A percentile compares a stretch with the other conserved stretches of the same genome.
Conservation (phyloP, 2,329 filamentous ascomycete species). For the Colletotrichum destructivum region DNA sequence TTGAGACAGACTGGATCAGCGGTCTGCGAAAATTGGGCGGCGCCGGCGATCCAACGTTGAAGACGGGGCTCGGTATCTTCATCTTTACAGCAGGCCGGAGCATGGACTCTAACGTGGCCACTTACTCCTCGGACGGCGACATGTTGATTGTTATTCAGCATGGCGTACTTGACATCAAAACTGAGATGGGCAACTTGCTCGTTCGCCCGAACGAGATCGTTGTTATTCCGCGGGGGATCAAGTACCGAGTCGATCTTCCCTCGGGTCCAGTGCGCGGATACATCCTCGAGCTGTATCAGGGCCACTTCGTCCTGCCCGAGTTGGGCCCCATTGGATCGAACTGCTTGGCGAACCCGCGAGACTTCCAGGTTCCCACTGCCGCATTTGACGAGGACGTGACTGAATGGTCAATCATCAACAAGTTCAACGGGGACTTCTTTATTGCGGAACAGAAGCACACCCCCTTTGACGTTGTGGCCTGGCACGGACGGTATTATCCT, state of each 20-base stretch:
- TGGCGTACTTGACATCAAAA: constrained; percentile 75
- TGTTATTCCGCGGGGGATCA: constrained; percentile 74
- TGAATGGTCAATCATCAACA: constrained; percentile 64
- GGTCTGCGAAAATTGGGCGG: constrained; percentile 75
- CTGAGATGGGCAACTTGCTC: constrained; percentile 73
- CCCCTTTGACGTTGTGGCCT: constrained; percentile 77
- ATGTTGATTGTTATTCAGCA: constrained; percentile 78
- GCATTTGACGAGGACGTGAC: constrained; percentile 67
- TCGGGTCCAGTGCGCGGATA: constrained; percentile 75
- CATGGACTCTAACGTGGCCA: constrained; percentile 77
- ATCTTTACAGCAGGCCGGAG: constrained; percentile 78
- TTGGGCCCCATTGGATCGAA: constrained; percentile 78
- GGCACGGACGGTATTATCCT: constrained; percentile 78
- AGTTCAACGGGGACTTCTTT: constrained; percentile 73
- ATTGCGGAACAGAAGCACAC: constrained; percentile 71
- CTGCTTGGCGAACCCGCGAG: constrained; percentile 75
- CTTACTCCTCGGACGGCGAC: constrained; percentile 80
- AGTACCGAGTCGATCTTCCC: constrained; percentile 72
- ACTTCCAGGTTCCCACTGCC: constrained; percentile 76
- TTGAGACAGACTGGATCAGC: constrained; percentile 58
- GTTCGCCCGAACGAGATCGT: constrained; percentile 76
- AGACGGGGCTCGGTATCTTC: constrained; percentile 77
- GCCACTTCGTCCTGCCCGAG: constrained; percentile 76
- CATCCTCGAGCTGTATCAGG: constrained; percentile 76
- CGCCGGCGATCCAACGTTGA: constrained; percentile 79